Percentiles rank a stretch among this genome's conserved stretches.
These are phyloP conservation scores for Psophocarpus tetragonolobus DNA, from an alignment of 306 rosid genomes.

Conservation along the genomic window DNA sequence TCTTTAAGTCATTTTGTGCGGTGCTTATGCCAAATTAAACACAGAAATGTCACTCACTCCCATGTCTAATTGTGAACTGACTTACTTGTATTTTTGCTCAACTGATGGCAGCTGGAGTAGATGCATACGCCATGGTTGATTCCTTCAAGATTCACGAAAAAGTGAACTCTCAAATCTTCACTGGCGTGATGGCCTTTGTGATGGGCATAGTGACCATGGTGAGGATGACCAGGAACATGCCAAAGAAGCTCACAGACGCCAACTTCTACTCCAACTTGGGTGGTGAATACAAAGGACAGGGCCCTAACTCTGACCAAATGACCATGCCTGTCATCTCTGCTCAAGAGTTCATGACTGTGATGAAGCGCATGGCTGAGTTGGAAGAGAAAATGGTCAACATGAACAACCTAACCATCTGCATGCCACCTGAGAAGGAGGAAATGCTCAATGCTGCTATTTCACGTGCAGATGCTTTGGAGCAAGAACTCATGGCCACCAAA, in stretches of 20 bases:
- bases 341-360: constrained; percentile 60
- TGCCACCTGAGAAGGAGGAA: constrained; percentile 81
- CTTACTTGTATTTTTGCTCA: background rate
- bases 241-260: constrained; percentile 75
- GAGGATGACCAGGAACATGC: constrained; percentile 71
- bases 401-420: constrained; percentile 40
- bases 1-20: background rate
- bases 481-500: constrained; percentile 68
- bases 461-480: constrained; percentile 66
- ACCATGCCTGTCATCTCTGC: constrained; percentile 46
- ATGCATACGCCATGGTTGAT: constrained; percentile 35
- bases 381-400: constrained; percentile 68
- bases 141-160: constrained; percentile 52
- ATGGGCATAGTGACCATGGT: constrained; percentile 83
- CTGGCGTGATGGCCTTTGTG: constrained; percentile 71
- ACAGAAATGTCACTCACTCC: background rate
- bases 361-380: constrained; percentile 88
- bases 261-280: constrained; percentile 63
- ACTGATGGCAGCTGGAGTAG: constrained; percentile 38
- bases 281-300: constrained; percentile 23
- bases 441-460: constrained; percentile 56
- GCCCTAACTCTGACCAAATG: constrained; percentile 33
- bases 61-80: constrained; percentile 6
- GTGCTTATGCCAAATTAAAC: background rate
- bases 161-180: constrained; percentile 55